Percentiles rank a stretch among this genome's conserved stretches.
phyloP scores from a whole-genome alignment of 2,329 filamentous ascomycete genomes.

The Sclerotinia glacialis region DNA sequence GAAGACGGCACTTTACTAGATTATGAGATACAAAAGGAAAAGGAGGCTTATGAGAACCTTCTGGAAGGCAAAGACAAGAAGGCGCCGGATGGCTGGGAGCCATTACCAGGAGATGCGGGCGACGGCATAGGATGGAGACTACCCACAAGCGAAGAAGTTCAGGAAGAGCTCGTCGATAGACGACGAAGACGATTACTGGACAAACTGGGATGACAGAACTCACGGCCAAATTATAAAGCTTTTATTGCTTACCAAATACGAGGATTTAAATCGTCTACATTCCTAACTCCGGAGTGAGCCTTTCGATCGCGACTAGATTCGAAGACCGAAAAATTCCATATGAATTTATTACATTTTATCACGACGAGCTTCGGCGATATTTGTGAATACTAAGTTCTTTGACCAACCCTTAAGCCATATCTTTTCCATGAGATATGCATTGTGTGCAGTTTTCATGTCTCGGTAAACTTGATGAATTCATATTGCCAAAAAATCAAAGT shows the following conservation, averaged over 20 bases:
- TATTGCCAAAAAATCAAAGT: not conserved
- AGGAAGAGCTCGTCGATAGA: constrained; percentile 86
- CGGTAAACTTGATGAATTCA: not conserved
- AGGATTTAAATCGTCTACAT: not conserved
- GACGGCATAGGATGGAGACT: constrained; percentile 81
- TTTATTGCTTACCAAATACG: constrained; percentile 2
- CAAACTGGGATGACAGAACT: constrained; percentile 48
- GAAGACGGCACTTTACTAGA: constrained; percentile 78
- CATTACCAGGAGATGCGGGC: constrained; percentile 80
- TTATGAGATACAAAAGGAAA: constrained; percentile 82
- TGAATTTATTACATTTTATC: not conserved
- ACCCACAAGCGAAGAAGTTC: constrained; percentile 87
- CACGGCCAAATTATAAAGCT: not conserved
- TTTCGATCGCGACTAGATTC: not conserved
- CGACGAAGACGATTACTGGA: constrained; percentile 80
- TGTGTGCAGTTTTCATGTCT: not conserved
- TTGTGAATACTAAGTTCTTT: not conserved
- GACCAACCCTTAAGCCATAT: not conserved
- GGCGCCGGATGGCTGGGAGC: constrained; percentile 71
- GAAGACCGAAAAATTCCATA: no score
- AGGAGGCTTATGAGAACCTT: constrained; percentile 71
- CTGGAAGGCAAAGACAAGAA: constrained; percentile 55
- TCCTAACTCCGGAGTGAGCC: not conserved
- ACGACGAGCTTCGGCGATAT: no score
- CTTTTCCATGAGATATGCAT: not conserved